A percentile compares a stretch with the other conserved stretches of the same genome.
These are phyloP conservation scores for Karstenula rhodostoma DNA, from an alignment of 2,329 filamentous ascomycete species.

Conservation along the genomic window DNA sequence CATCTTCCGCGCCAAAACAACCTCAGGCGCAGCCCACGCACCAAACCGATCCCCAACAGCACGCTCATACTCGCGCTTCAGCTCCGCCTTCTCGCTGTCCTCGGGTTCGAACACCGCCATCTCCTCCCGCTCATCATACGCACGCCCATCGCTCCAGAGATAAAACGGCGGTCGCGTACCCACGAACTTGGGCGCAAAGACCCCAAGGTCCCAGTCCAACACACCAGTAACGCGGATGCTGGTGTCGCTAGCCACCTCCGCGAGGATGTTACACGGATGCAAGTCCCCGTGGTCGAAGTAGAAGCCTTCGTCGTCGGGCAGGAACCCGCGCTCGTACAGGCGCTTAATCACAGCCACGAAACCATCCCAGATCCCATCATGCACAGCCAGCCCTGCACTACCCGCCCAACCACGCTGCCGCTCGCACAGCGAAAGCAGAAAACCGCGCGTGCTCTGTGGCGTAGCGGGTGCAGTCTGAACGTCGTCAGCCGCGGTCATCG, in stretches of 20 bases:
- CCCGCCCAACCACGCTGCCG: background rate
- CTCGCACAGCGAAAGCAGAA: conserved; percentile 11
- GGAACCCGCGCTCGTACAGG: conserved; percentile 19
- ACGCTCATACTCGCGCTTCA: background rate
- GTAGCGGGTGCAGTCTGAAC: background rate
- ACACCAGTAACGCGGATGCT: conserved; percentile 28
- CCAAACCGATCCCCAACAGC: background rate
- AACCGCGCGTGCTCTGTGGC: conserved; percentile 9
- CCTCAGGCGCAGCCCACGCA: background rate
- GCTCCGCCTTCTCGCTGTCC: background rate
- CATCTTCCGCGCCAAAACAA: background rate
- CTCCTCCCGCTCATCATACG: background rate
- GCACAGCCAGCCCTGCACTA: background rate
- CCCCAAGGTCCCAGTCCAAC: conserved; percentile 34
- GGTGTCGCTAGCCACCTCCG: conserved; percentile 16
- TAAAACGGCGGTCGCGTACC: conserved; percentile 24
- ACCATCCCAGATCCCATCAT: conserved; percentile 11
- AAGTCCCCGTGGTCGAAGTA: conserved; percentile 24
- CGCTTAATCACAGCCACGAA: conserved; percentile 17
- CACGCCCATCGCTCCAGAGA: conserved; percentile 23
- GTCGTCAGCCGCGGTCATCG: background rate
- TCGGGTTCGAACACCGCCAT: background rate
- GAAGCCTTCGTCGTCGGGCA: conserved; percentile 21
- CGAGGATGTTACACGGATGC: conserved; percentile 30
- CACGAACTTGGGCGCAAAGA: conserved; percentile 30